These are phyloP conservation scores for Fraxinus platypoda DNA, from an alignment of 305 asterid genomes.

Conservation along the genomic window DNA sequence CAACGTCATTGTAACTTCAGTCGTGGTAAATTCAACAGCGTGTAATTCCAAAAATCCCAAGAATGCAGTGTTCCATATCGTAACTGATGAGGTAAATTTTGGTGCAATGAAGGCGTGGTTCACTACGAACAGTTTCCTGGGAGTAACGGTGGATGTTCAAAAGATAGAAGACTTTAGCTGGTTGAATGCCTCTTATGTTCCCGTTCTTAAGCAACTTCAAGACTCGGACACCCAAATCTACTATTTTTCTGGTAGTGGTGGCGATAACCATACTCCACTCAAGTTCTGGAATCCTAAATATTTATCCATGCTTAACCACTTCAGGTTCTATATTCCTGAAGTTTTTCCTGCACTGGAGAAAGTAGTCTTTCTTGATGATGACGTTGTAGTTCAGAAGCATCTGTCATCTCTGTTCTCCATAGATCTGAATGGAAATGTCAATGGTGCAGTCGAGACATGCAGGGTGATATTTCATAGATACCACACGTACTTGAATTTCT, in stretches of 20 bases:
- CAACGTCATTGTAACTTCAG: conserved; percentile 44
- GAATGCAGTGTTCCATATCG: conserved; percentile 37
- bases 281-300: conserved; percentile 48
- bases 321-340: conserved; percentile 45
- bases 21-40: conserved; percentile 46
- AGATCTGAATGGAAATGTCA: conserved; percentile 25
- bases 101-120: conserved; percentile 53
- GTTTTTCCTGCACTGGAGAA: conserved; percentile 43
- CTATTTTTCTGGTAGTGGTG: conserved; percentile 41
- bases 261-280: conserved; percentile 35
- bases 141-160: conserved; percentile 39
- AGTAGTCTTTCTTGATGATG: conserved; percentile 44
- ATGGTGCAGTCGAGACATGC: conserved; percentile 41
- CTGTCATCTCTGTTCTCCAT: conserved; percentile 36
- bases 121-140: conserved; percentile 37
- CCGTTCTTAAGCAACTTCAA: conserved; percentile 48
- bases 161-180: conserved; percentile 41
- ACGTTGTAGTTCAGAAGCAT: conserved; percentile 44
- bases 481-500: conserved; percentile 43
- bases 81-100: conserved; percentile 46
- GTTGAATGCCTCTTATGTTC: conserved; percentile 44
- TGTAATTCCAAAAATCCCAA: conserved; percentile 36
- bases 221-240: conserved; percentile 41
- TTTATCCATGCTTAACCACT: conserved; percentile 48
- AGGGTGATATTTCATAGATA: conserved; percentile 47